Base-by-base conservation (phyloP, 306 rosid genomes). In the Sindora glabra region DNA sequence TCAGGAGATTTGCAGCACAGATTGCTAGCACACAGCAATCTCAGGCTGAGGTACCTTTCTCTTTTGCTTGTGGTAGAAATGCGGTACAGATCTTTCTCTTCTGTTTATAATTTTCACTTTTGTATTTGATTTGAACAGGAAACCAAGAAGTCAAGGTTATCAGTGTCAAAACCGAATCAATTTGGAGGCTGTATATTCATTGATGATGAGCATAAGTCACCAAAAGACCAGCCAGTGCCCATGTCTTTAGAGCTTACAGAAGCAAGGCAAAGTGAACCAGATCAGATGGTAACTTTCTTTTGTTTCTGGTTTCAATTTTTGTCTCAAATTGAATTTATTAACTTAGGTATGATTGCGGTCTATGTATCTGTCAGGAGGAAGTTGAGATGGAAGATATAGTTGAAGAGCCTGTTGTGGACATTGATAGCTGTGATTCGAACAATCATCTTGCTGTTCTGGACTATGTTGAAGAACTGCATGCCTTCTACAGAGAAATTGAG, bases 381-480 rank as follows among this genome's bases (percentile, higher is more conserved):
- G 84, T 94, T 71, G 97, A 94, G 71, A 94, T 94, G 99, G 94
- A 89, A 68, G 99, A 94, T 47, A 80, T 89, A 38, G 67, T 21
- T 46, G 95, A 81, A 15, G 92, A 83, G 64, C 81, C 87, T 2
- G 14, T 92, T 53, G 15, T 72, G 54, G 87, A 94, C 62, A 94
- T 94, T 25, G 99, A 94, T 59, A 14, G 44, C 29, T n/a, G 77
- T 1, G 95, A 94, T 74, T 70, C 69, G 8, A 64, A 73, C 34
- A 84, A 89, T 34, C 84, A 86, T n/a, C 87, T 94, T 23, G 97
- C 97, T 11, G 99, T 72, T 3, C 80, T 75, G 33, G 99, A 89
- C 12, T 94, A 94, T 48, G 72, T 94, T 62, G 83, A 80, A 32
- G 97, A 89, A 52, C 89, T 94, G 16, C 72, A 86, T 56, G 52